Base-by-base conservation (phyloP, 2,329 filamentous ascomycete species). In the Sporothrix pseudoabietina region DNA sequence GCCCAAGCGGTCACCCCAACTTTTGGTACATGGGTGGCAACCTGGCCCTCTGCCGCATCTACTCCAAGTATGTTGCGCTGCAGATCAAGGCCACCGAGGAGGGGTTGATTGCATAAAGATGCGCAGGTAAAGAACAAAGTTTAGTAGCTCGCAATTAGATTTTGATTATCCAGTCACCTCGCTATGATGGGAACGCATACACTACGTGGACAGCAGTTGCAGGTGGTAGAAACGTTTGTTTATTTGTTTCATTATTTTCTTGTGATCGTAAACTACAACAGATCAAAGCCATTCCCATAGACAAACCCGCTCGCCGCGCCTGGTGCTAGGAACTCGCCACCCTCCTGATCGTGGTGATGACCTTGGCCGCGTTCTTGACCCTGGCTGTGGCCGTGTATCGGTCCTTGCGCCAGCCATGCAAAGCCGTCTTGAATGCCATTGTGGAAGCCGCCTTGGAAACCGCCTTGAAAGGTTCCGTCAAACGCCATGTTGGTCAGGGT, bases 1-100 rank as follows among this genome's bases (percentile, higher is more conserved):
- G 87, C 72, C 83, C 83, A 26, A 90, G 85, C 39, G 89, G 89
- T 0, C 88, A 90, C 71, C 87, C 87, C 0, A 88, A 88, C 0
- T 89, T 91, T 75, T 92, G 89, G 89, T 88, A 88, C 75, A 88
- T 90, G 76, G 89, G 88, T 0, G 89, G 90, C 1, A 91, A 90
- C 75, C 78, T 91, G 54, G 88, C 88, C 0, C 80, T 91, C 66
- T 89, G 88, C 71, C 83, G 89, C 6, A 87, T 87, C 68, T 91
- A 84, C 76, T 90, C 88, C 0, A 85, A 83, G 52, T 73, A 86
- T 0, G 74, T 88, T 73, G 86, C 86, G 0, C 75, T 88, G 63
- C 86, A 87, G 79, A 87, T 88, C 72, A 86, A 87, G 78, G 86
- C 80, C 1, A 70, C 72, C 30, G 71, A 76, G 39, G 70, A 52